phyloP scores from a whole-genome alignment of 2,329 filamentous ascomycete genomes.

The Xylaria sp. region DNA sequence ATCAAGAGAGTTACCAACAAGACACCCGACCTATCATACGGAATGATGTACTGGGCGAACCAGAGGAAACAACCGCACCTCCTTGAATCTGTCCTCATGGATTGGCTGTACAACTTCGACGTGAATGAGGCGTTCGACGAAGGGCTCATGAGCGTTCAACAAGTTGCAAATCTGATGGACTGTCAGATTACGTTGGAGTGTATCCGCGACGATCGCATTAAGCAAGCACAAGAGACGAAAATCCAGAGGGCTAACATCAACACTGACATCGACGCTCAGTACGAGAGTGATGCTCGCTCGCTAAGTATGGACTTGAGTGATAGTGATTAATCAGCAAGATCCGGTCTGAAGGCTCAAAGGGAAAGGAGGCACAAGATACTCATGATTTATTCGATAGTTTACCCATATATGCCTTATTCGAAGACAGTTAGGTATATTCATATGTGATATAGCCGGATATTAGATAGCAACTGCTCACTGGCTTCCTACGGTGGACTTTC shows the following conservation, averaged over 20 bases:
- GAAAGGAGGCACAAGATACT: neutral
- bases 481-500: too few relatives aligned
- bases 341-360: neutral
- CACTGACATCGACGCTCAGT: neutral
- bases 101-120: constrained; percentile 24
- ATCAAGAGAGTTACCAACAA: constrained; percentile 29
- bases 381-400: neutral
- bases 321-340: neutral
- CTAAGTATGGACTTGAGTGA: constrained; percentile 24
- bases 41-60: constrained; percentile 31
- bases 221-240: neutral
- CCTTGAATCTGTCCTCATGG: neutral
- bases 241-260: neutral
- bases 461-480: neutral
- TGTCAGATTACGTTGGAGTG: constrained; percentile 21
- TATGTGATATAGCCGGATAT: neutral
- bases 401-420: neutral
- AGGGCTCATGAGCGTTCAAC: constrained; percentile 29
- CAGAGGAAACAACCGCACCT: neutral
- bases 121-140: constrained; percentile 15
- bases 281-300: constrained; percentile 17
- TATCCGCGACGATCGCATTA: neutral
- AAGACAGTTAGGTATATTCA: neutral
- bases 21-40: constrained; percentile 14
- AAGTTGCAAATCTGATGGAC: constrained; percentile 38